A percentile compares a stretch with the other conserved stretches of the same genome.
Conservation (phyloP, 2,329 filamentous ascomycete genomes). For the Xylariomycetidae sp. region DNA sequence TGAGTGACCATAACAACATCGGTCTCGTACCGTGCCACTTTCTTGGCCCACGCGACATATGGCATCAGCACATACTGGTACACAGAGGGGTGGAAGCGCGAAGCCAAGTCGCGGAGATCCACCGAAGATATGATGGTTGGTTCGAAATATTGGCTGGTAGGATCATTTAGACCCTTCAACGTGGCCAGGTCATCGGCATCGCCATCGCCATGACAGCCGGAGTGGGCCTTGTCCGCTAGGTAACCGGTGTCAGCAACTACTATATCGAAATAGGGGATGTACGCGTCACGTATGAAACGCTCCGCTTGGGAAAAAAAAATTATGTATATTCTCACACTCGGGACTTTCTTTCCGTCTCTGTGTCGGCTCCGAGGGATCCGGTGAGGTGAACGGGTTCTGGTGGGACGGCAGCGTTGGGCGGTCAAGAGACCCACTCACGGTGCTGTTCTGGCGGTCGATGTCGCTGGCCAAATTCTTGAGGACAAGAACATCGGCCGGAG, state of each 20-base stretch:
- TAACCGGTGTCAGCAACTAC: too few species aligned
- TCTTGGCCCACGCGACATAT: conserved; percentile 22
- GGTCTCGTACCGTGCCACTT: conserved; percentile 19
- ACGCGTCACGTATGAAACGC: too few species aligned
- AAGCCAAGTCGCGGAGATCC: conserved; percentile 32
- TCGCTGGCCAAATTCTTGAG: conserved; percentile 36
- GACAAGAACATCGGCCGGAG: conserved; percentile 35
- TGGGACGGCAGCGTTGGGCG: too few species aligned
- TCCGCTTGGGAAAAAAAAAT: too few species aligned
- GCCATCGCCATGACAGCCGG: conserved; percentile 8
- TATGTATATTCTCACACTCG: too few species aligned
- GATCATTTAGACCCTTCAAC: conserved; percentile 39
- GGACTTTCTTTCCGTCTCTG: too few species aligned
- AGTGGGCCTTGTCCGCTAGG: too few species aligned
- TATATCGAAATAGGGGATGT: too few species aligned
- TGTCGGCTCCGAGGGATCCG: too few species aligned
- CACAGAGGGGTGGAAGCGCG: conserved; percentile 25
- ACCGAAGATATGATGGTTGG: conserved; percentile 40
- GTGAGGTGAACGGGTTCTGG: too few species aligned
- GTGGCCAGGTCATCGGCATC: conserved; percentile 28
- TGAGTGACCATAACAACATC: conserved; percentile 79
- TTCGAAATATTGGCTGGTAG: conserved; percentile 36
- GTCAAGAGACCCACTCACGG: too few species aligned
- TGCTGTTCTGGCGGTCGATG: conserved; percentile 24
- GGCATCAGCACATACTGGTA: conserved; percentile 18